Evolutionary conservation across 2,329 filamentous ascomycete species (phyloP), one percentile per base, ranked within the genome.

Genomic region (Penicillium palitans): DNA sequence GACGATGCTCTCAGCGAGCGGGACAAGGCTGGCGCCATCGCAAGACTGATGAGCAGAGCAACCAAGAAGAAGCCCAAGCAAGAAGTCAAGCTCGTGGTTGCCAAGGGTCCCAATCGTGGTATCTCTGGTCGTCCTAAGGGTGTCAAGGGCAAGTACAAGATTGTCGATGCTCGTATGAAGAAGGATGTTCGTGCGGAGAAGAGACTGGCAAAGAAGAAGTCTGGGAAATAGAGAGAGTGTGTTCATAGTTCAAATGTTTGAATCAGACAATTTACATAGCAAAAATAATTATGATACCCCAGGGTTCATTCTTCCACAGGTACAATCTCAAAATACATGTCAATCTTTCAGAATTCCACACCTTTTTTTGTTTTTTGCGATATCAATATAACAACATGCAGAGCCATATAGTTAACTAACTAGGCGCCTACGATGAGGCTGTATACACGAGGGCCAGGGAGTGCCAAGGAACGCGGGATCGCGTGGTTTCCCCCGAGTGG

Each of bases 141-240:
- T 59, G 91, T 96, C 25, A 97, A 96, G 84, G 93, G 93, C 39
- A 88, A 91, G 66, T 99, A 99, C 76, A 96, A 96, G 82, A 96
- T 99, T 83, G 93, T 99, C 55, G 93, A 98, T 78, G 81, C 90
- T 15, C 84, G 95, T 67, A 86, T 97, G 87, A 97, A 97, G 86
- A 98, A 97, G 87, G 95, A 98, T 81, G 84, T 95, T 55, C 82
- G 92, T 73, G 92, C 90, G 2, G 83, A 93, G 76, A 96, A 96
- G 86, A 85, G 93, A 70, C 71, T 85, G 63, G 83, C 84, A 72
- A 92, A 96, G 81, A 90, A 87, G 79, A 88, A 85, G 80, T 85
- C 85, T 44, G 70, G 72, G 57, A 61, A 56, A 58, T 72, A 64
- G 46, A 67, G 33, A 46, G 47, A 47, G 33, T 60, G 53, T 63